Evolutionary conservation across 2,329 filamentous ascomycete species (phyloP).

Genomic region (Colletotrichum lindemuthianum): DNA sequence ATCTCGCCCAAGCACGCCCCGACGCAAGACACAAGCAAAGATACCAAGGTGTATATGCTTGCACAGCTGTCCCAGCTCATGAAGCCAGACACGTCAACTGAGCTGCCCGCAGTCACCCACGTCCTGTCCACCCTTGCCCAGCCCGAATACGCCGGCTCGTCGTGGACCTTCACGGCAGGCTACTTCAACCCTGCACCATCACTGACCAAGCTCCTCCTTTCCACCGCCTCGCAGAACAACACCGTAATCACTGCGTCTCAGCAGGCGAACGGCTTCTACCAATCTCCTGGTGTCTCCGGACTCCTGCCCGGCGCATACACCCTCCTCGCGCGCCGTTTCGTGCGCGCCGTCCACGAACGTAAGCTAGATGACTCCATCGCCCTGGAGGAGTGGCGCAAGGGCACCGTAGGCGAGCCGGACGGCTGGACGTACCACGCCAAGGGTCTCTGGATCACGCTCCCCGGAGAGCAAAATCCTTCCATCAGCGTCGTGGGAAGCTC

Average conservation of each 20-base stretch:
- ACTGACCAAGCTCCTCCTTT: slow-evolving; percentile 81
- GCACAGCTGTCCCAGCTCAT: slow-evolving; percentile 89
- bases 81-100: slow-evolving; percentile 82
- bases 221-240: slow-evolving; percentile 74
- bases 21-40: slow-evolving; percentile 41
- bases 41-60: slow-evolving; percentile 86
- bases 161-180: slow-evolving; percentile 96
- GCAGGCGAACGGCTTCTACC: slow-evolving; percentile 94
- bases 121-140: slow-evolving; percentile 75
- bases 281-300: slow-evolving; percentile 86
- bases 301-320: slow-evolving; percentile 94
- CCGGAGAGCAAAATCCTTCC: slow-evolving; percentile 72
- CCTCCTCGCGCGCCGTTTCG: slow-evolving; percentile 83
- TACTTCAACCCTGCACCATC: slow-evolving; percentile 97
- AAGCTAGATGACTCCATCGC: slow-evolving; percentile 67
- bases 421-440: slow-evolving; percentile 99
- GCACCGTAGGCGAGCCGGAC: slow-evolving; percentile 80
- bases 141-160: slow-evolving; percentile 72
- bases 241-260: slow-evolving; percentile 93
- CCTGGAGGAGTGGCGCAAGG: slow-evolving; percentile 88
- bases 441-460: slow-evolving; percentile 87
- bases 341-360: slow-evolving; percentile 64
- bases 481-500: slow-evolving; percentile 89
- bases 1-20: slow-evolving; percentile 61
- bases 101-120: slow-evolving; percentile 82